Evolutionary conservation across 306 rosid genomes (phyloP).

Genomic region (Styphnolobium japonicum): DNA sequence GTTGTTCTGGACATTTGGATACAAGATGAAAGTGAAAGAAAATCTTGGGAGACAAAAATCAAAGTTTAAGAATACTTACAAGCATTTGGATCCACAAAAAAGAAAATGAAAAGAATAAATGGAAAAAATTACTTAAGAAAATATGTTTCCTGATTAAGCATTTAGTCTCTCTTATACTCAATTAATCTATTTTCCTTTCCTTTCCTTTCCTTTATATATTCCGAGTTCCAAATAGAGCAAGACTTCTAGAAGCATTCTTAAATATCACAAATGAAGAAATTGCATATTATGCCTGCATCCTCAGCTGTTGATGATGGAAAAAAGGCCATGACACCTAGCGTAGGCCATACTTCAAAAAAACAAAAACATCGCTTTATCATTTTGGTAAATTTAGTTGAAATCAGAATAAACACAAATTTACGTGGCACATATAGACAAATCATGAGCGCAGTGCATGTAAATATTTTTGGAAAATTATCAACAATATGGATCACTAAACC

Average conservation of each 20-base stretch:
- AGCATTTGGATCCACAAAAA: constrained; percentile 9
- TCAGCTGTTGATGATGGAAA: background rate
- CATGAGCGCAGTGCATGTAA: background rate
- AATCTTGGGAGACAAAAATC: background rate
- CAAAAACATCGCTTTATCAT: background rate
- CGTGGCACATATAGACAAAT: background rate
- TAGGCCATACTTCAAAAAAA: background rate
- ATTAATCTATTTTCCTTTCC: too few relatives aligned
- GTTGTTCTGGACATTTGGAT: background rate
- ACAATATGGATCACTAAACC: background rate
- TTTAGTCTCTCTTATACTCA: background rate
- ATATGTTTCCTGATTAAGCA: background rate
- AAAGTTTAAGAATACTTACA: background rate
- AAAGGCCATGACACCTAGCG: background rate
- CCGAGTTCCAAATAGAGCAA: background rate
- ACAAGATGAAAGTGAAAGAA: constrained; percentile 7
- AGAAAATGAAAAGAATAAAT: background rate
- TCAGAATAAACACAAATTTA: background rate
- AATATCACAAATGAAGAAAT: background rate
- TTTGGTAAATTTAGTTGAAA: background rate
- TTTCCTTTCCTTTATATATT: background rate
- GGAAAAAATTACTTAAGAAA: constrained; percentile 4
- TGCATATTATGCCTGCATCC: background rate
- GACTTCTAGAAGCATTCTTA: background rate
- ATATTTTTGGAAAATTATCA: background rate